These are phyloP conservation scores for Heliamphora pulchella DNA, from an alignment of 179 eudicot species.

Conservation along the genomic window DNA sequence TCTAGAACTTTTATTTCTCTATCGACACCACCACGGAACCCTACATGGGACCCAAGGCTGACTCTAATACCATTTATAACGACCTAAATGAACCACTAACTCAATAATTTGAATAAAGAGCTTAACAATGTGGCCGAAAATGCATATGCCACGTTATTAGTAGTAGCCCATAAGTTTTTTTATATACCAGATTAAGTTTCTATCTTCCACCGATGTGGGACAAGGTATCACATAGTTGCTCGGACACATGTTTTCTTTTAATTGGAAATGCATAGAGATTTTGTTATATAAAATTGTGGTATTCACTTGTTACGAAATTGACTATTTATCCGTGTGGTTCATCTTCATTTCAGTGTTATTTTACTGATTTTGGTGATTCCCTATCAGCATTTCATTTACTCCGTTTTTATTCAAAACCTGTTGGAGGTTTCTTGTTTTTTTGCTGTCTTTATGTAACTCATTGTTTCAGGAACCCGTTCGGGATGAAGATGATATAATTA, in stretches of 20 bases:
- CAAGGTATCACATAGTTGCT: neutral
- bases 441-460: slow-evolving; percentile 6
- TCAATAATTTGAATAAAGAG: no score
- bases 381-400: neutral
- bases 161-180: no score
- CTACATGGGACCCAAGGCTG: no score
- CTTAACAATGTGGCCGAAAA: no score
- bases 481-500: slow-evolving; percentile 64
- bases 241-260: neutral
- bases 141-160: no score
- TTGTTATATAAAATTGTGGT: neutral
- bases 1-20: no score
- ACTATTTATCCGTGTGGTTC: neutral
- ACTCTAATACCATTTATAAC: no score
- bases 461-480: slow-evolving; percentile 73
- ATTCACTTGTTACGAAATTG: neutral
- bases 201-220: no score
- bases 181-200: no score
- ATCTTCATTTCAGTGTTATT: neutral
- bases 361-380: neutral
- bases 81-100: no score
- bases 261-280: neutral
- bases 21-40: no score
- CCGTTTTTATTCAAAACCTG: neutral
- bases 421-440: neutral